Evolutionary conservation across 73 alveolate species (phyloP).

Genomic region (Tetrahymena malaccensis): DNA sequence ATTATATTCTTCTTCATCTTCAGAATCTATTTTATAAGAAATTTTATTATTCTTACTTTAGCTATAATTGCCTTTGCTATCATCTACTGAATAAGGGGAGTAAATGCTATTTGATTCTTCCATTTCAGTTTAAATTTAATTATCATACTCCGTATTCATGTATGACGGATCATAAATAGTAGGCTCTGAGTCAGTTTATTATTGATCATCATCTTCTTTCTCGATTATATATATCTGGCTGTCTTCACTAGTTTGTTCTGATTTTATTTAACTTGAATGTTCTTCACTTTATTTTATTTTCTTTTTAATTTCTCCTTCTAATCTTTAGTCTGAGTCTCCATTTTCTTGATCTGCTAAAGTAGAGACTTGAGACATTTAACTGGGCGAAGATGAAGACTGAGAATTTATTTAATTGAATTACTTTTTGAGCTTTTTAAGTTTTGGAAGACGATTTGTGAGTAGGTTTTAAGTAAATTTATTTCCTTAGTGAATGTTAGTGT

Average conservation of each 20-base stretch:
- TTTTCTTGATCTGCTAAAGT: background rate
- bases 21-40: background rate
- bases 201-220: background rate
- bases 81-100: background rate
- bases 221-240: background rate
- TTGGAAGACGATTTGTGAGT: background rate
- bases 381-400: background rate
- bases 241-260: background rate
- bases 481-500: background rate
- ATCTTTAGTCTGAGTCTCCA: background rate
- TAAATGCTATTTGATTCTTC: background rate
- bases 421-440: background rate
- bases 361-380: background rate
- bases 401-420: background rate
- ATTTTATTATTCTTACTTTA: no score
- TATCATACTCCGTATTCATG: background rate
- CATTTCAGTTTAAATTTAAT: background rate
- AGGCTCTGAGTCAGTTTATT: background rate
- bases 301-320: background rate
- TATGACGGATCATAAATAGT: background rate
- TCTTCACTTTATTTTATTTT: background rate
- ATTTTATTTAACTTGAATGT: background rate
- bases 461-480: background rate
- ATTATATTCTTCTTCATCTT: background rate
- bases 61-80: background rate